Evolutionary conservation across 495 filamentous ascomycete species (phyloP), one percentile per base, ranked within the genome.

Genomic region (Chlorociboria aeruginascens): DNA sequence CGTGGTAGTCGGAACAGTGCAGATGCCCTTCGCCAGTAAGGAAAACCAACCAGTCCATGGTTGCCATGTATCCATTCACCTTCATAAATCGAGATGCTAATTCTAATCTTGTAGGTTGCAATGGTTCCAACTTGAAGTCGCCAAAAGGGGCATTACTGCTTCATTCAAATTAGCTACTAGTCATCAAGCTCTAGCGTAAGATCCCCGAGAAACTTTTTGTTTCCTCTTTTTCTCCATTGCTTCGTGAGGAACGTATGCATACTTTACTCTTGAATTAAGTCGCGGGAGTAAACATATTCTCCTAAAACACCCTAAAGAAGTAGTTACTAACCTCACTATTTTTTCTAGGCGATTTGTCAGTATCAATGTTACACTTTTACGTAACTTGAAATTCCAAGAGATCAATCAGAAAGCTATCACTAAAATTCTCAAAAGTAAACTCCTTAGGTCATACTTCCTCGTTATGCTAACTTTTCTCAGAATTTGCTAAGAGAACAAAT

Each of bases 401-500:
- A 74, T 87, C 34, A 88, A 89, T 52, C 69, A 72, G 42, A 69
- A 67, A 13, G 84, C 84, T 0, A 72, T 86, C 56, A 67, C 60
- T 14, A 89, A 89, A 62, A 89, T 89, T 28, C 66, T 89, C 54
- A 89, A 89, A 63, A 89, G 82, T 82, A 60, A 53, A 71, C 60
- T 35, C 13, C 14, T 14, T 10, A 14, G 8, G 36, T 40, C 40
- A 6, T 37, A 9, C 13, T 25, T 37, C 28, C 16, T 36, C 46
- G 13, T 2, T 12, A 33, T 13, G 28, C 7, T 45, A 25, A 36
- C 1, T 14, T 29, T 8, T 30, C 10, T 6, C 51, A 85, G 82
- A 89, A 67, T 89, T 88, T 59, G 82, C 86, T 62, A 89, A 89
- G 61, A 74, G 78, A 39, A 89, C 84, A 3, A 72, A 77, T 2